A percentile compares a stretch with the other conserved stretches of the same genome.
Conservation (phyloP, 306 rosid species). For the Casuarina cunninghamiana region DNA sequence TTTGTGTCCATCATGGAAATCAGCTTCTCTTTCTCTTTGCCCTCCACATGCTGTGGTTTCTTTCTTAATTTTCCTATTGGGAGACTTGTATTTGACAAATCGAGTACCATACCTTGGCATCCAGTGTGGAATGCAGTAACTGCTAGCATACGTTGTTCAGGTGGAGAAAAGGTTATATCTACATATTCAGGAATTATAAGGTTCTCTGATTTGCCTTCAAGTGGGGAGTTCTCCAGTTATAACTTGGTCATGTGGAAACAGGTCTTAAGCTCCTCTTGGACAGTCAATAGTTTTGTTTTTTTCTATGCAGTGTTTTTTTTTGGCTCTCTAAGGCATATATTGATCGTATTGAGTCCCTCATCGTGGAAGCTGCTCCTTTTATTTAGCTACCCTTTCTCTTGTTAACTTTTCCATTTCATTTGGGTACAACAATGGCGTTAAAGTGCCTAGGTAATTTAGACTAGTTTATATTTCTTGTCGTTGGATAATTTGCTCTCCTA, state of each 20-base stretch:
- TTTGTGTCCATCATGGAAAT: background rate
- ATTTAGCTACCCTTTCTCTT: background rate
- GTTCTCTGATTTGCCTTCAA: background rate
- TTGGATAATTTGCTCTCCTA: background rate
- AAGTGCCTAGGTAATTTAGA: slow-evolving; percentile 1
- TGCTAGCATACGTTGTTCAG: background rate
- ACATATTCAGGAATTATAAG: background rate
- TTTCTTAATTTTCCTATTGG: background rate
- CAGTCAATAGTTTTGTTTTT: background rate
- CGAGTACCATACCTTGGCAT: background rate
- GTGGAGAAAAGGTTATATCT: background rate
- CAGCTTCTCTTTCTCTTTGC: background rate
- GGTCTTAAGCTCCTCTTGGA: background rate
- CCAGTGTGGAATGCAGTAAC: background rate
- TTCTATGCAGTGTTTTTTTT: background rate
- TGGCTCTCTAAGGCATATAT: background rate
- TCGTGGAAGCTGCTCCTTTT: background rate
- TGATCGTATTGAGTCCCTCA: background rate
- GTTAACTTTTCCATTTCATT: background rate
- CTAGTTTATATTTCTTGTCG: background rate
- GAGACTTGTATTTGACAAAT: background rate
- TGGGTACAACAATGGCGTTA: background rate
- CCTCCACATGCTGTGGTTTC: background rate
- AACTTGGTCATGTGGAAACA: background rate
- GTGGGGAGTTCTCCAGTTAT: background rate